These are phyloP conservation scores for Ananas comosus DNA, from an alignment of 176 grass and related monocot genomes.

Conservation along the genomic window DNA sequence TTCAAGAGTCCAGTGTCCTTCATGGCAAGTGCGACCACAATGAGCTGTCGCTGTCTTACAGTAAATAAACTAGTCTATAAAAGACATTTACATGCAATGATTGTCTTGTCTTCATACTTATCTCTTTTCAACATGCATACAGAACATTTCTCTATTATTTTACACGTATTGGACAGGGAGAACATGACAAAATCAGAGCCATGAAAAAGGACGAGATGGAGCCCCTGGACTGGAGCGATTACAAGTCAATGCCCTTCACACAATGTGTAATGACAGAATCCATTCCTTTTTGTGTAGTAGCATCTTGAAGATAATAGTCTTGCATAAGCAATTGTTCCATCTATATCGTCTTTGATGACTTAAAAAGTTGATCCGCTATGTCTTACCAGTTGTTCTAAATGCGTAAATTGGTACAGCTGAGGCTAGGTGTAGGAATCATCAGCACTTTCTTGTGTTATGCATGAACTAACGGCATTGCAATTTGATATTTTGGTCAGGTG, in stretches of 20 bases:
- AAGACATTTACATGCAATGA: too few species aligned
- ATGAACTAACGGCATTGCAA: not conserved
- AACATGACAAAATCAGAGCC: constrained; percentile 65
- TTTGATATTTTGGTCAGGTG: constrained; percentile 41
- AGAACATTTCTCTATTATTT: not conserved
- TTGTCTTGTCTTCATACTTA: too few species aligned
- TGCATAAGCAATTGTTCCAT: too few species aligned
- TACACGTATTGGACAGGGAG: constrained; percentile 44
- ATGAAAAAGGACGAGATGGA: constrained; percentile 33
- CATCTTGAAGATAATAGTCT: too few species aligned
- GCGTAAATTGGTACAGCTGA: not conserved
- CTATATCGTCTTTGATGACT: too few species aligned
- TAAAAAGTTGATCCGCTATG: too few species aligned
- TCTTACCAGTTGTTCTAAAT: not conserved
- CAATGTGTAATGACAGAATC: constrained; percentile 60
- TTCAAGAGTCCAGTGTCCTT: too few species aligned
- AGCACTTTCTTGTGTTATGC: not conserved
- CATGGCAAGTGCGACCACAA: too few species aligned
- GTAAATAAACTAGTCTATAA: too few species aligned
- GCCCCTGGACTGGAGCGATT: constrained; percentile 58
- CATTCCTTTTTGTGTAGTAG: not conserved
- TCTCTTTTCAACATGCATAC: too few species aligned
- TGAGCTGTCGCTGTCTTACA: too few species aligned
- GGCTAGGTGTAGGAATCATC: not conserved
- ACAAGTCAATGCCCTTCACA: constrained; percentile 99